These are phyloP conservation scores for Vaccinium corymbosum DNA, from an alignment of 148 eudicot species.

Conservation along the genomic window DNA sequence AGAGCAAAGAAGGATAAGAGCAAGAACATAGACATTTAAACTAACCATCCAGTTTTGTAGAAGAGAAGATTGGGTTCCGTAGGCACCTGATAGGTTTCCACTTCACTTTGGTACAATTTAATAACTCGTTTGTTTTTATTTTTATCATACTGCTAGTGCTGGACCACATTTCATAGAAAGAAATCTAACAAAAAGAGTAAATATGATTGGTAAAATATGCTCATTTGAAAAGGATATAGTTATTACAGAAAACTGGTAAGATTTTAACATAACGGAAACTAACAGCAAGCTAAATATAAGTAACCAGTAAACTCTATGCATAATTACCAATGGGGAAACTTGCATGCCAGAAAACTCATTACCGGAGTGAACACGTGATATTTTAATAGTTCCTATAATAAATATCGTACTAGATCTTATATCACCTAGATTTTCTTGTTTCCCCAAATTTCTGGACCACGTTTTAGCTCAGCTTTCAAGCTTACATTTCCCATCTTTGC, in stretches of 20 bases:
- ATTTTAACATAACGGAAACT: neutral
- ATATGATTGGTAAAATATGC: neutral
- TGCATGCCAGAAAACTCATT: neutral
- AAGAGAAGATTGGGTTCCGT: neutral
- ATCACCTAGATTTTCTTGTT: neutral
- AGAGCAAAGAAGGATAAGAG: constrained; percentile 1
- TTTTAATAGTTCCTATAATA: neutral
- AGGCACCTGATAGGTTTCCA: constrained; percentile 10
- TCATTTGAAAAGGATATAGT: neutral
- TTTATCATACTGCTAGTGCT: neutral
- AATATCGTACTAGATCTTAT: neutral
- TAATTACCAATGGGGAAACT: neutral
- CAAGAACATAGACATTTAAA: neutral
- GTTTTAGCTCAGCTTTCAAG: neutral
- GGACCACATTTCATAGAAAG: neutral
- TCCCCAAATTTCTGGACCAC: neutral
- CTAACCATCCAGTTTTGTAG: neutral
- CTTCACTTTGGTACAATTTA: neutral
- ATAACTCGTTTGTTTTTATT: neutral
- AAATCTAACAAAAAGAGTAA: neutral
- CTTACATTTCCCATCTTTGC: neutral
- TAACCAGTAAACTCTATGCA: neutral
- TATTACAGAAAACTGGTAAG: neutral
- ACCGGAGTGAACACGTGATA: neutral
- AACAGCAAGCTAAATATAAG: neutral